These are phyloP conservation scores for Nidula niveotomentosa DNA, from an alignment of 1,284 basidiomycete species.

Conservation along the genomic window DNA sequence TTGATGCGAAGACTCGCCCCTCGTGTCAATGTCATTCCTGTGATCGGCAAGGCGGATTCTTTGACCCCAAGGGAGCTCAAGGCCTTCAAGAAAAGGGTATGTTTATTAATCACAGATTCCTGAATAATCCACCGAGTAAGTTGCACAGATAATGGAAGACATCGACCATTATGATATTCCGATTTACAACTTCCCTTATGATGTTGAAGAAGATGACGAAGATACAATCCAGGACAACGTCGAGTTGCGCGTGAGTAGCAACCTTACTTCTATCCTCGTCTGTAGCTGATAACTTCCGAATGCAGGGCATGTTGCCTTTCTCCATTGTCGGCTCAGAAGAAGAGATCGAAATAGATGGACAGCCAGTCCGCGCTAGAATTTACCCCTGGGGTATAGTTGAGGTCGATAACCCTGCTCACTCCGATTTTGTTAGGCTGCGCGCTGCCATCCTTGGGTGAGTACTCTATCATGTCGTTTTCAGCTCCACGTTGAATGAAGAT, in stretches of 20 bases:
- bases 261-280: background rate
- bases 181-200: constrained; percentile 99
- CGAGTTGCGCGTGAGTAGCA: constrained; percentile 70
- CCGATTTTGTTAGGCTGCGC: constrained; percentile 88
- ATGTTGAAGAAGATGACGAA: constrained; percentile 97
- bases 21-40: constrained; percentile 97
- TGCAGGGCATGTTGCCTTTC: constrained; percentile 84
- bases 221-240: constrained; percentile 96
- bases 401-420: constrained; percentile 97
- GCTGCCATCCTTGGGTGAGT: constrained; percentile 81
- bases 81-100: constrained; percentile 92
- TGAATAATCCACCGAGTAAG: background rate
- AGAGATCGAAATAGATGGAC: constrained; percentile 87
- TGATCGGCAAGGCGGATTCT: constrained; percentile 95
- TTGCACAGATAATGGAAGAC: constrained; percentile 90
- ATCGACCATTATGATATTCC: constrained; percentile 97
- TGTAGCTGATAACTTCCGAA: background rate
- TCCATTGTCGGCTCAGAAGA: constrained; percentile 97
- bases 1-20: constrained; percentile 93
- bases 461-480: constrained; percentile 5
- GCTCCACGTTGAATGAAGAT: background rate
- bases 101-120: constrained; percentile 13
- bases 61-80: constrained; percentile 85
- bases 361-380: constrained; percentile 83
- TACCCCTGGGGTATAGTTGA: constrained; percentile 99